Percentiles rank a stretch among this genome's conserved stretches.
phyloP scores from a whole-genome alignment of 257 asterid species.

The Cynanchum wilfordii region DNA sequence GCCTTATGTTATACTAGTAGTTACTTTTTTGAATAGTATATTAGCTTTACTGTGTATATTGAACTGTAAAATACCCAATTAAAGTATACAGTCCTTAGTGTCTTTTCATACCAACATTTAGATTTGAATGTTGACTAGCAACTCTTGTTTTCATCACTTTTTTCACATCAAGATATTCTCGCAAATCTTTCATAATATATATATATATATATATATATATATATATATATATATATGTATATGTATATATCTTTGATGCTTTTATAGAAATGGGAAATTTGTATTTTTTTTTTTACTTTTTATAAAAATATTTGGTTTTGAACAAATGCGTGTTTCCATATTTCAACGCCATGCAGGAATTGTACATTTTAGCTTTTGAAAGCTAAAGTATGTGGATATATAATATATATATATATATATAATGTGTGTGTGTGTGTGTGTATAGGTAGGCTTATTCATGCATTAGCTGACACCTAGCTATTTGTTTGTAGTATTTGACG shows the following conservation, averaged over 20 bases:
- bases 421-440: neutral
- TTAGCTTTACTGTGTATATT: constrained; percentile 9
- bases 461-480: constrained; percentile 1
- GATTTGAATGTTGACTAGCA: constrained; percentile 21
- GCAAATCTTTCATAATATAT: neutral
- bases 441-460: neutral
- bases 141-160: constrained; percentile 1
- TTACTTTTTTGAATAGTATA: constrained; percentile 14
- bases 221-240: too few species aligned
- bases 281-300: too few species aligned
- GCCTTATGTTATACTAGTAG: constrained; percentile 1
- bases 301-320: too few species aligned
- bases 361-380: constrained; percentile 5
- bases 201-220: too few species aligned
- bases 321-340: neutral
- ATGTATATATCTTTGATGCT: neutral
- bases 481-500: neutral
- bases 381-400: neutral
- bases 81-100: constrained; percentile 14
- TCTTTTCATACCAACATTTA: constrained; percentile 19
- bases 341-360: constrained; percentile 4
- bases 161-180: neutral
- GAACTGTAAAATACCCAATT: neutral
- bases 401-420: too few species aligned
- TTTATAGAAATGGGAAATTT: neutral